Percentiles rank a stretch among this genome's conserved stretches.
phyloP scores from a whole-genome alignment of 2,329 filamentous ascomycete species.

The Sordariomycetes sp. region DNA sequence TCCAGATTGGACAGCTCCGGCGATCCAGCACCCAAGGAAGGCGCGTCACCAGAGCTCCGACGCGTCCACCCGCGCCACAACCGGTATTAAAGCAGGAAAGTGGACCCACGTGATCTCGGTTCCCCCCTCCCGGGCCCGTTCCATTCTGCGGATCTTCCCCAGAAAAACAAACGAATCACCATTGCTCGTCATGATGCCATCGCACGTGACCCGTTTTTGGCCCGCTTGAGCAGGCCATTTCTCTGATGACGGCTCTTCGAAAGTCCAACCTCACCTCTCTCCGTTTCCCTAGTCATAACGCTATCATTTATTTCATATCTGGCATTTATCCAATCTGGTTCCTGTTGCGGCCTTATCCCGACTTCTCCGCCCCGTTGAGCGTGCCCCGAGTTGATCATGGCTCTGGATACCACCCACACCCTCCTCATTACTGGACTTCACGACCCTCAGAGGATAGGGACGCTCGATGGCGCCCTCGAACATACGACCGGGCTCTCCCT shows the following conservation, averaged over 20 bases:
- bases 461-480: neutral
- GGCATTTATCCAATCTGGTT: neutral
- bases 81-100: neutral
- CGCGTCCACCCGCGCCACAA: too few species aligned
- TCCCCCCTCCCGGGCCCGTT: neutral
- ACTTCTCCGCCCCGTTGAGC: neutral
- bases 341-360: neutral
- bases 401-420: neutral
- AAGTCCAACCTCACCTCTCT: conserved; percentile 2
- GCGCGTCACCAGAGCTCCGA: neutral
- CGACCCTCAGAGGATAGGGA: neutral
- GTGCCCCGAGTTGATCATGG: neutral
- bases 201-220: conserved; percentile 3
- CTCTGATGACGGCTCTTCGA: neutral
- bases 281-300: neutral
- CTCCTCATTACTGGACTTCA: neutral
- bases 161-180: conserved; percentile 2
- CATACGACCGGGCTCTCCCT: neutral
- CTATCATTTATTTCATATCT: neutral
- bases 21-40: neutral
- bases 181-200: conserved; percentile 5
- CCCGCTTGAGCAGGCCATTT: neutral
- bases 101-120: neutral
- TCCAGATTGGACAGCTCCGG: neutral
- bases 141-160: neutral